Conservation (phyloP, 75 land plant species). For the Cunninghamia lanceolata region DNA sequence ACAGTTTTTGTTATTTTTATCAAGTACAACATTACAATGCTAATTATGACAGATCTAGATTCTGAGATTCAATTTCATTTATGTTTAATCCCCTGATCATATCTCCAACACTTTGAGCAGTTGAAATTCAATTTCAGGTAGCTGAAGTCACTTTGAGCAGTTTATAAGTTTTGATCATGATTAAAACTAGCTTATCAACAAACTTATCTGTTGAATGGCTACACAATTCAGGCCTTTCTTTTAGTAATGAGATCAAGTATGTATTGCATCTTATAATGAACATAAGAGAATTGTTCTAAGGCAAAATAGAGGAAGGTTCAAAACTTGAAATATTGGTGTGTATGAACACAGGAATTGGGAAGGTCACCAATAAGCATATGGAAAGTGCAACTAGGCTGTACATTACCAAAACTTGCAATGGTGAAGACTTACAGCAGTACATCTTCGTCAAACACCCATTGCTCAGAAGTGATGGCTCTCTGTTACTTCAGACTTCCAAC, state of each 20-base stretch:
- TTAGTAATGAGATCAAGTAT: not conserved
- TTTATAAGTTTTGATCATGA: not conserved
- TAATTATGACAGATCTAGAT: too few relatives aligned
- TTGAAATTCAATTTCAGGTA: not conserved
- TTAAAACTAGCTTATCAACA: not conserved
- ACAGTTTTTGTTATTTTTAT: not conserved
- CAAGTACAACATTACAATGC: not conserved
- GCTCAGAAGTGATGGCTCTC: not conserved
- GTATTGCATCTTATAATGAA: not conserved
- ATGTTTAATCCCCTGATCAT: not conserved
- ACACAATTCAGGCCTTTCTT: not conserved
- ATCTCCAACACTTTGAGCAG: not conserved
- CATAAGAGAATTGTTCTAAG: not conserved
- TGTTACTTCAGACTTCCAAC: not conserved
- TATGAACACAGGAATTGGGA: not conserved
- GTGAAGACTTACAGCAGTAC: not conserved
- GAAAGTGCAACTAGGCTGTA: not conserved
- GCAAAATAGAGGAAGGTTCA: not conserved
- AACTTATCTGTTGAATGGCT: not conserved
- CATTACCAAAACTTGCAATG: not conserved
- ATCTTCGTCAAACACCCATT: not conserved
- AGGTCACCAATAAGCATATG: not conserved
- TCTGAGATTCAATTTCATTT: not conserved
- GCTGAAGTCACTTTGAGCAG: not conserved
- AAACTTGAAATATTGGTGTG: not conserved